Percentiles rank a stretch among this genome's conserved stretches.
Evolutionary conservation across 2,329 filamentous ascomycete genomes (phyloP).

Genomic region (Colletotrichum somersetense): DNA sequence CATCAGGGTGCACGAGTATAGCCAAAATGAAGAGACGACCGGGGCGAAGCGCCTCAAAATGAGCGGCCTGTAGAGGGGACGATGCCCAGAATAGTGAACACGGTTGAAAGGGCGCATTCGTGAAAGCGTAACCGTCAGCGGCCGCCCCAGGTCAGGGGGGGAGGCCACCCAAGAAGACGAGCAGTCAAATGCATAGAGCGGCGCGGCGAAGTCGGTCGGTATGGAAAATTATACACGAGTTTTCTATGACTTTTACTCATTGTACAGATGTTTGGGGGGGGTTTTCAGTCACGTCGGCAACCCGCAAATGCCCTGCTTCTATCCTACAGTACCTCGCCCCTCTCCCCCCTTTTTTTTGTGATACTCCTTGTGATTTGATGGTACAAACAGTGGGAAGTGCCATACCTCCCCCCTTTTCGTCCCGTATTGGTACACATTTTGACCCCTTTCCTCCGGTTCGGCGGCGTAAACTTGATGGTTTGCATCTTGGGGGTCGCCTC

Average conservation of each 20-base stretch:
- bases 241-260: slow-evolving; percentile 19
- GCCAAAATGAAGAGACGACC: neutral
- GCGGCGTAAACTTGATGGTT: neutral
- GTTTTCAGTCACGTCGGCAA: slow-evolving; percentile 6
- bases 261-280: slow-evolving; percentile 30
- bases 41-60: neutral
- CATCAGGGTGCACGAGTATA: neutral
- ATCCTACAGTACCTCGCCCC: slow-evolving; percentile 27
- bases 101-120: neutral
- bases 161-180: neutral
- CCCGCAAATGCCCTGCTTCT: slow-evolving; percentile 17
- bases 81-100: neutral
- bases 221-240: slow-evolving; percentile 27
- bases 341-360: neutral
- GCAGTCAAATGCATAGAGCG: neutral
- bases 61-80: neutral
- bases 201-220: neutral
- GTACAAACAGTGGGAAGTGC: slow-evolving; percentile 24
- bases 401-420: slow-evolving; percentile 8
- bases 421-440: slow-evolving; percentile 29
- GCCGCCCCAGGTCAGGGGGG: no score
- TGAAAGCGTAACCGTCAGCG: neutral
- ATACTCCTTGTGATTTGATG: slow-evolving; percentile 18
- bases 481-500: neutral
- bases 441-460: neutral